A percentile compares a stretch with the other conserved stretches of the same genome.
Evolutionary conservation across 176 grass and related monocot species (phyloP).

Genomic region (Olyra latifolia): DNA sequence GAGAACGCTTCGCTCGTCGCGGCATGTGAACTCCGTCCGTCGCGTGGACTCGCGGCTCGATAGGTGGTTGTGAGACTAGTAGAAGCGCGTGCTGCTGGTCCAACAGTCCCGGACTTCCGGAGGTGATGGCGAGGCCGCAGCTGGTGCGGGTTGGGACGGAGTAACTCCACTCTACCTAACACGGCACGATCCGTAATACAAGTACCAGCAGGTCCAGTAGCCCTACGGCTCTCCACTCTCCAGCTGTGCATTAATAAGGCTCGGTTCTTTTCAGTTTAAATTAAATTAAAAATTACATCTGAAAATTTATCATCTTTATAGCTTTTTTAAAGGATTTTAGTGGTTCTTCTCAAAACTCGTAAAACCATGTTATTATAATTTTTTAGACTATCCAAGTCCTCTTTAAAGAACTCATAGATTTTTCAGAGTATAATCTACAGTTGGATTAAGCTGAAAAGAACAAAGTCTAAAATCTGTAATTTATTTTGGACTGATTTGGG

Average conservation of each 20-base stretch:
- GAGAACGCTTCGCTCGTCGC: background rate
- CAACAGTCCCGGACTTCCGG: background rate
- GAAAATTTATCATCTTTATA: no score
- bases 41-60: background rate
- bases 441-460: no score
- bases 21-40: background rate
- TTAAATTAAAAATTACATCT: no score
- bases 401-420: no score
- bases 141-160: conserved; percentile 26
- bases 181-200: background rate
- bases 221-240: background rate
- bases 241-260: background rate
- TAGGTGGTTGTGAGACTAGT: no score
- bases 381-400: no score
- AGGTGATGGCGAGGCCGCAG: conserved; percentile 14
- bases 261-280: no score
- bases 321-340: no score
- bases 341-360: no score
- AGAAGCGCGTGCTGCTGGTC: background rate
- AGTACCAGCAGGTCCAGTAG: no score
- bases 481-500: background rate
- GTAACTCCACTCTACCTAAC: background rate
- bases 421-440: no score
- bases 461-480: background rate
- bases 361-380: no score